Evolutionary conservation across 345 rosid species (phyloP), one percentile per base, ranked within the genome.

Genomic region (Boechera stricta): DNA sequence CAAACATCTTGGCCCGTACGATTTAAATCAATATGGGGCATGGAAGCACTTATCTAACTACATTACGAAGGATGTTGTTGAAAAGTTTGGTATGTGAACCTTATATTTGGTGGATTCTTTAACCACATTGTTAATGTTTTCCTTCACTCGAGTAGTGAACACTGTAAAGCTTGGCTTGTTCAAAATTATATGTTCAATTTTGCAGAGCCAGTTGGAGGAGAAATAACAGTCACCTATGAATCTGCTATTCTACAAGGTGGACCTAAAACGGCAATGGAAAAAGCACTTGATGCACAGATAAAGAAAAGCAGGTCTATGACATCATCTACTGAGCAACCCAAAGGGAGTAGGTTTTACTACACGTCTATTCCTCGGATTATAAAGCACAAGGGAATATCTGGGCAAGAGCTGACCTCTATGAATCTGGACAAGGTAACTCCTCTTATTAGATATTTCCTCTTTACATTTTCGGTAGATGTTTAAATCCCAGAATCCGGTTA

Each of bases 191-290:
- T 45, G 48, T 44, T 49, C 53, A 5, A 69, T 31, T 72, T 68
- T 67, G 58, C 89, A 94, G 98, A 90, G 78, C 98, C 98, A 29
- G 82, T 94, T 78, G 98, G 97, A 75, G 98, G 98, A 70, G 96
- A 90, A 76, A 92, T 94, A 69, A 86, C 94, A 0, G 91, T 94
- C 58, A 80, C 83, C 52, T 62, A 81, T 16, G 97, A 94, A 77
- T 80, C 91, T 77, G 86, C 66, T 73, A 78, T 85, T 74, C 64
- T 70, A 57, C 77, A 76, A 65, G 82, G 57, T 16, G 71, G 82
- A 70, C 83, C 83, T n/a, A 89, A 84, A 77, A 75, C 92, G 1
- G 48, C 77, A n/a, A 83, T 83, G 80, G 98, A 92, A 77, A 87
- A 60, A 81, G 87, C 87, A 79, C 77, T 94, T 69, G 93, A 92